Percentiles rank a stretch among this genome's conserved stretches.
phyloP scores from a whole-genome alignment of 768 basidiomycete species.

The Glaciozyma martinii region DNA sequence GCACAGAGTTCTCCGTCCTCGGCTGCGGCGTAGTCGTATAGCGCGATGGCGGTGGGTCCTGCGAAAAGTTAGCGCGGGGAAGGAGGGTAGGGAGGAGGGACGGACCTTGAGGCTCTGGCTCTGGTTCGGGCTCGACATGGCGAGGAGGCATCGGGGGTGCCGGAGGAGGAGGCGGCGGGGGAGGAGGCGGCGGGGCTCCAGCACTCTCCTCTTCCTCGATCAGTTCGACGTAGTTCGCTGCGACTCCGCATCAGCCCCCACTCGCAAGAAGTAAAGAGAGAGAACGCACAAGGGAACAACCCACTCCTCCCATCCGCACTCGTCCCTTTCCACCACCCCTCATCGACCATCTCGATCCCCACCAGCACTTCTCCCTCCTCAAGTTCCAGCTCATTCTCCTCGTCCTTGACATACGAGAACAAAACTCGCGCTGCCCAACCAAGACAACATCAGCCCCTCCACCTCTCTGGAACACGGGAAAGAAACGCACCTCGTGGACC shows the following conservation, averaged over 20 bases:
- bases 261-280: neutral
- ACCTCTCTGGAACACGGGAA: no score
- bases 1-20: constrained; percentile 75
- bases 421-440: constrained; percentile 64
- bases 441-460: no score
- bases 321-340: constrained; percentile 84
- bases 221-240: constrained; percentile 81
- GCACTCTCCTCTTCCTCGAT: constrained; percentile 43
- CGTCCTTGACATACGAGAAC: constrained; percentile 72
- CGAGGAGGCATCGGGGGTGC: neutral
- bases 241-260: neutral
- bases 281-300: constrained; percentile 65
- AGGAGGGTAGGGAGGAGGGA: neutral
- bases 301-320: constrained; percentile 64
- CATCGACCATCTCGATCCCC: constrained; percentile 72
- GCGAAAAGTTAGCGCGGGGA: neutral
- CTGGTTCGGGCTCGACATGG: neutral
- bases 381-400: constrained; percentile 77
- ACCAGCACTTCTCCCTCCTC: constrained; percentile 72
- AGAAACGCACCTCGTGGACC: constrained; percentile 24
- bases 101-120: neutral
- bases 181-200: constrained; percentile 7
- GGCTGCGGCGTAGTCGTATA: constrained; percentile 72
- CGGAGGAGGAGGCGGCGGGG: constrained; percentile 13
- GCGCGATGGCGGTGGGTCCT: constrained; percentile 41